Conservation (phyloP, 371 early-diverging fungal species). For the Mortierella sp. region DNA sequence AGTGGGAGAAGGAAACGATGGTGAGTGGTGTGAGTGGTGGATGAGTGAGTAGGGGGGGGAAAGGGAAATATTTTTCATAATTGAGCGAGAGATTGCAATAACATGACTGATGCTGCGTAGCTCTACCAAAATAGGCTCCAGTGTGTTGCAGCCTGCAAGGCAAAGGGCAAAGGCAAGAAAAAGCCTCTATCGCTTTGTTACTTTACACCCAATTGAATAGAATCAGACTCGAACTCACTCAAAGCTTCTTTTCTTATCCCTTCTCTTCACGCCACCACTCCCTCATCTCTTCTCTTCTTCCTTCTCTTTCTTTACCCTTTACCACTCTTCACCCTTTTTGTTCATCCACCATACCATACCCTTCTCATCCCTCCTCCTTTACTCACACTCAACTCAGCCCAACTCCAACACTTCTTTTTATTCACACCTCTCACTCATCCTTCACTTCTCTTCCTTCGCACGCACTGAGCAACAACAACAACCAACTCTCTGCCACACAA, state of each 20-base stretch:
- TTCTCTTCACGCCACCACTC: neutral
- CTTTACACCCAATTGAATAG: too few species aligned
- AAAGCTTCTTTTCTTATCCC: neutral
- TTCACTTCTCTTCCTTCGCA: neutral
- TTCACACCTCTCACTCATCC: constrained; percentile 1
- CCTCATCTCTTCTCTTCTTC: neutral
- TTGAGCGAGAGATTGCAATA: neutral
- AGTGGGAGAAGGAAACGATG: neutral
- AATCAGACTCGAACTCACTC: constrained; percentile 2
- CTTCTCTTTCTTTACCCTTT: neutral
- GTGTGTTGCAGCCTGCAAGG: neutral
- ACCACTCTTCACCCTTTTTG: neutral
- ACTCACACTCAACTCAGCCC: constrained; percentile 1
- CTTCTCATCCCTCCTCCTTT: neutral
- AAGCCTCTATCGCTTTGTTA: too few species aligned
- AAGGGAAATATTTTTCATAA: neutral
- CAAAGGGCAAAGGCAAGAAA: too few species aligned
- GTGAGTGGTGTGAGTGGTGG: neutral
- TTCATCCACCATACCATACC: neutral
- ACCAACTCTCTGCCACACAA: neutral
- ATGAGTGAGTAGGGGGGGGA: too few species aligned
- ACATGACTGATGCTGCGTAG: constrained; percentile 4
- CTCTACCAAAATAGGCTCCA: neutral
- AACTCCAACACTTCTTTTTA: constrained; percentile 3
- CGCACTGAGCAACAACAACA: constrained; percentile 9